Evolutionary conservation across 805 yeast genomes (phyloP).

Genomic region (Kodamaea hsintzibuensis): DNA sequence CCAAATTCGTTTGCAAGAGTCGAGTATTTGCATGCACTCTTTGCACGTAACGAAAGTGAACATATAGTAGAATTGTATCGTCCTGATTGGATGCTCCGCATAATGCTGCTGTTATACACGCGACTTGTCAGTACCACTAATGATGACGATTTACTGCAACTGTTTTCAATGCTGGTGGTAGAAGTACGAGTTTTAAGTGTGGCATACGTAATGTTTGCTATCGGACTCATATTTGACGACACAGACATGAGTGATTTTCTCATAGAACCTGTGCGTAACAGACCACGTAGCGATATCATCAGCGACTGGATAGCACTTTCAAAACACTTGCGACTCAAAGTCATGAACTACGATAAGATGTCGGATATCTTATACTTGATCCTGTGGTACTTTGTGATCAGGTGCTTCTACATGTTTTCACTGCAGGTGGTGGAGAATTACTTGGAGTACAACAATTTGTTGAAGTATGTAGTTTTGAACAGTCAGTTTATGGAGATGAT

Average conservation of each 20-base stretch:
- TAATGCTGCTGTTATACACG: conserved; percentile 7
- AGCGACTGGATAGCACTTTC: conserved; percentile 18
- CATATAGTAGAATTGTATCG: conserved; percentile 5
- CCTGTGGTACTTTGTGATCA: conserved; percentile 27
- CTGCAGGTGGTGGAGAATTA: conserved; percentile 24
- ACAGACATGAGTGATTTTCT: conserved; percentile 6
- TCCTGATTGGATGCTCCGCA: conserved; percentile 1
- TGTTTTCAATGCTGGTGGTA: conserved; percentile 6
- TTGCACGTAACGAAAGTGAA: conserved; percentile 8
- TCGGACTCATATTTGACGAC: conserved; percentile 17
- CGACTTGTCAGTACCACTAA: conserved; percentile 6
- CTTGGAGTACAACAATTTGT: conserved; percentile 28
- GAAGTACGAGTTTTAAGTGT: conserved; percentile 21
- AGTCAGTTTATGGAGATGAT: conserved; percentile 19
- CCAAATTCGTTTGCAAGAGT: conserved; percentile 10
- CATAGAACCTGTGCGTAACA: conserved; percentile 8
- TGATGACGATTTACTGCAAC: conserved; percentile 8
- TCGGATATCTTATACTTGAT: conserved; percentile 25
- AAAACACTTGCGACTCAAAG: conserved; percentile 18
- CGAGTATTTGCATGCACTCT: conserved; percentile 6
- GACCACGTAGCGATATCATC: conserved; percentile 16
- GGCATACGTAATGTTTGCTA: conserved; percentile 20
- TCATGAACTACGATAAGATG: conserved; percentile 20
- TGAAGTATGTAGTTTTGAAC: conserved; percentile 20
- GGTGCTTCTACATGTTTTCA: conserved; percentile 19